Evolutionary conservation across 352 stramenopile species (phyloP).

Genomic region (Nothophytophthora sp.): DNA sequence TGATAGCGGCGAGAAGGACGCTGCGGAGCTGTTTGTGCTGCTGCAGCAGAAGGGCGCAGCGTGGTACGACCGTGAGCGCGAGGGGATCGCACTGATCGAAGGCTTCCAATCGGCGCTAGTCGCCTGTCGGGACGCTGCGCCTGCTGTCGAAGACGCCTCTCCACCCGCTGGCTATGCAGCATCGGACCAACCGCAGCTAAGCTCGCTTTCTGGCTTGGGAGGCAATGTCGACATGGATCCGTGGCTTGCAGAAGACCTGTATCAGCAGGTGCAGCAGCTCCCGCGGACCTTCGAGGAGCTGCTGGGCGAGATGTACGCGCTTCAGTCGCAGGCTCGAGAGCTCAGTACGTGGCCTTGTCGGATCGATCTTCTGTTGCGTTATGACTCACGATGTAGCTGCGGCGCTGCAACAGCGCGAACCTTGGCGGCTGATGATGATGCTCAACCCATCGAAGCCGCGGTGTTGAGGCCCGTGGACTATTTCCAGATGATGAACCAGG

Average conservation of each 20-base stretch:
- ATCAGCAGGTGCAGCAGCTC: constrained; percentile 56
- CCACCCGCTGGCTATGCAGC: background rate
- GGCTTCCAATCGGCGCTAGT: constrained; percentile 66
- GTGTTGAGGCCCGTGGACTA: constrained; percentile 60
- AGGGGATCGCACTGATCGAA: constrained; percentile 67
- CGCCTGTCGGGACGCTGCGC: constrained; percentile 30
- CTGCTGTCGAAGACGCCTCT: background rate
- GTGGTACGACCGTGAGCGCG: constrained; percentile 69
- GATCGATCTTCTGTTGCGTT: background rate
- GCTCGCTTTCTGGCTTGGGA: constrained; percentile 27
- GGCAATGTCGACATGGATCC: constrained; percentile 56
- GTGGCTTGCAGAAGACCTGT: constrained; percentile 70
- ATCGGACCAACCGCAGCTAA: background rate
- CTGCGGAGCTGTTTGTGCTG: constrained; percentile 31
- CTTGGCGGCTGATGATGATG: background rate
- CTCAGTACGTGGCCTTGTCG: constrained; percentile 30
- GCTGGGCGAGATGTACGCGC: constrained; percentile 57
- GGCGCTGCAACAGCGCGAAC: constrained; percentile 17
- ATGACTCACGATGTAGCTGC: background rate
- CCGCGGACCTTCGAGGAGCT: constrained; percentile 48
- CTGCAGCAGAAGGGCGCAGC: constrained; percentile 42
- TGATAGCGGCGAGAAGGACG: background rate
- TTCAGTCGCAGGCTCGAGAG: constrained; percentile 39
- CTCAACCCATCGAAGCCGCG: constrained; percentile 11
- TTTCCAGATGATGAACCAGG: constrained; percentile 65